Evolutionary conservation across 2,329 filamentous ascomycete genomes (phyloP).

Genomic region (Claviceps pazoutovae): DNA sequence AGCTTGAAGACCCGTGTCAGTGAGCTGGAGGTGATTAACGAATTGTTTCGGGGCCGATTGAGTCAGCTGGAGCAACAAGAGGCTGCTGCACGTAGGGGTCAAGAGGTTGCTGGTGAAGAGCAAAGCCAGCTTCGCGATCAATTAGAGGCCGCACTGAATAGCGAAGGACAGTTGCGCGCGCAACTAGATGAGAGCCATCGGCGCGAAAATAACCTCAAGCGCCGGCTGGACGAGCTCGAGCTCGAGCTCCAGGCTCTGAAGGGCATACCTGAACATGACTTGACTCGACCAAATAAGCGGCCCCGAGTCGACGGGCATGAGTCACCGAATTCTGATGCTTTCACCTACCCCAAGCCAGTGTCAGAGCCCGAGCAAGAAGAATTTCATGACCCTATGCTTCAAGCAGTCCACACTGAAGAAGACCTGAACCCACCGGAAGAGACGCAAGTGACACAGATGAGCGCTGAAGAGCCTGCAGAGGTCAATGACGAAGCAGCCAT

Average conservation of each 20-base stretch:
- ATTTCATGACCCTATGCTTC: neutral
- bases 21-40: constrained; percentile 90
- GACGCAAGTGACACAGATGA: neutral
- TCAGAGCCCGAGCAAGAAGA: neutral
- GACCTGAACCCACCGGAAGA: neutral
- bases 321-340: neutral
- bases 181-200: constrained; percentile 65
- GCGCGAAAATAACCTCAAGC: constrained; percentile 69
- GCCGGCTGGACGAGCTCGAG: constrained; percentile 67
- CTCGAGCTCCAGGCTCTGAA: constrained; percentile 32
- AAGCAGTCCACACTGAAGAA: neutral
- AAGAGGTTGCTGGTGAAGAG: constrained; percentile 40
- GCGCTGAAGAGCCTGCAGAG: neutral
- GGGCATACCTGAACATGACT: constrained; percentile 6
- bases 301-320: constrained; percentile 5
- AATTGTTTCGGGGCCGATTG: constrained; percentile 63
- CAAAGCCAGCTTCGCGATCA: constrained; percentile 44
- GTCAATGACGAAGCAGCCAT: neutral
- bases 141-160: constrained; percentile 31
- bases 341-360: neutral
- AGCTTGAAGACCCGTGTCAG: constrained; percentile 89
- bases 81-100: constrained; percentile 47
- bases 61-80: constrained; percentile 69
- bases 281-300: constrained; percentile 9
- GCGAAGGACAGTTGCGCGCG: constrained; percentile 34